Conservation (phyloP, 805 yeast genomes). For the Monosporozyma yasuniensis region DNA sequence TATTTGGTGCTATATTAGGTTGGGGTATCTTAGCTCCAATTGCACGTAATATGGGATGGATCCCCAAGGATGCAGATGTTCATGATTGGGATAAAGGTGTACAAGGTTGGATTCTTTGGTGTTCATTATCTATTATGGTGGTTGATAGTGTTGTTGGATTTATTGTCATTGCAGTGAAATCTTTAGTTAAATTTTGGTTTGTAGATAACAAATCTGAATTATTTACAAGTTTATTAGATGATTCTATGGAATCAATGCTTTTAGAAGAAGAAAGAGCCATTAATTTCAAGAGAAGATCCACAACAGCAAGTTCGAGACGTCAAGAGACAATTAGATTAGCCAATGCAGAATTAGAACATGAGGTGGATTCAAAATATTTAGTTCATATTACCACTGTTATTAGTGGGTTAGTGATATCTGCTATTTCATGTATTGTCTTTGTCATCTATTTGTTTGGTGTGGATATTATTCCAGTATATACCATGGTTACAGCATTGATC, state of each 20-base stretch:
- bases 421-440: constrained; percentile 56
- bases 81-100: constrained; percentile 85
- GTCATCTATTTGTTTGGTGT: constrained; percentile 61
- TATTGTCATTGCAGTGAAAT: constrained; percentile 45
- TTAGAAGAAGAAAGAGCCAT: constrained; percentile 27
- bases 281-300: constrained; percentile 12
- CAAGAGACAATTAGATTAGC: constrained; percentile 25
- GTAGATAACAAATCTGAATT: constrained; percentile 19
- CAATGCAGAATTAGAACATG: constrained; percentile 28
- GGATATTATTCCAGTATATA: constrained; percentile 56
- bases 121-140: constrained; percentile 86
- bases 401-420: constrained; percentile 56
- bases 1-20: constrained; percentile 80
- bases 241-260: constrained; percentile 26
- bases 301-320: constrained; percentile 7
- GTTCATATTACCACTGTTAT: constrained; percentile 43
- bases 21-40: constrained; percentile 90
- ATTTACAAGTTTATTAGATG: constrained; percentile 21
- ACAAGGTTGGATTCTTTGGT: constrained; percentile 97
- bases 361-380: constrained; percentile 38
- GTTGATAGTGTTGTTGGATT: constrained; percentile 83
- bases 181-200: constrained; percentile 27
- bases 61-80: constrained; percentile 69
- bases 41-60: constrained; percentile 68
- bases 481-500: constrained; percentile 57